phyloP scores from a whole-genome alignment of 1,139 yeast genomes.

The Maudiozyma humilis region DNA sequence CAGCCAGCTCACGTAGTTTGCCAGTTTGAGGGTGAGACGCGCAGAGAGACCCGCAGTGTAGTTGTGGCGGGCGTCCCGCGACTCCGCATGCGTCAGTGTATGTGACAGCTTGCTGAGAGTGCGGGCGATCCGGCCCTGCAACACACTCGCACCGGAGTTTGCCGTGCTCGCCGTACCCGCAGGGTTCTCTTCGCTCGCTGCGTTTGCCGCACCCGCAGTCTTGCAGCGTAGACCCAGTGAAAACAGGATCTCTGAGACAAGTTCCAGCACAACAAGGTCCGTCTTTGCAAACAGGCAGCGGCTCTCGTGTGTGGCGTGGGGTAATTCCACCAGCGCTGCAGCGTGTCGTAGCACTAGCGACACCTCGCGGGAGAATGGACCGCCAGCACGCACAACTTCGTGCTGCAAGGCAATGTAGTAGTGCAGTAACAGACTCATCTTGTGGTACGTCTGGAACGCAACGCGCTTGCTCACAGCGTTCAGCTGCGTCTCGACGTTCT shows the following conservation, averaged over 20 bases:
- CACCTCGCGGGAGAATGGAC: not conserved
- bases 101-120: too few relatives aligned
- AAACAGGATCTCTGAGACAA: not conserved
- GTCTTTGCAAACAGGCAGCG: not conserved
- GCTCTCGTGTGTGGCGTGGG: not conserved
- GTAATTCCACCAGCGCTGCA: not conserved
- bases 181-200: too few relatives aligned
- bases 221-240: slow-evolving; percentile 2
- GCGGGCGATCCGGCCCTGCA: too few relatives aligned
- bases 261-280: not conserved
- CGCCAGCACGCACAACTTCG: not conserved
- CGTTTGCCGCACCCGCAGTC: not conserved
- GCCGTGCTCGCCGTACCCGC: too few relatives aligned
- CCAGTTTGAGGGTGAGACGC: not conserved
- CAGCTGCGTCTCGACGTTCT: not conserved
- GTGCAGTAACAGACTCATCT: not conserved
- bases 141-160: too few relatives aligned
- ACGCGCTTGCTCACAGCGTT: not conserved
- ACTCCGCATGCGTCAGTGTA: too few relatives aligned
- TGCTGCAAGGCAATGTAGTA: slow-evolving; percentile 1
- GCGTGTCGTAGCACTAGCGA: not conserved
- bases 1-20: not conserved
- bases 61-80: too few relatives aligned
- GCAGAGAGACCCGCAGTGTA: too few relatives aligned
- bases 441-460: not conserved